Base-by-base conservation (phyloP, 2,329 filamentous ascomycete genomes). In the Aspergillus intermedius region DNA sequence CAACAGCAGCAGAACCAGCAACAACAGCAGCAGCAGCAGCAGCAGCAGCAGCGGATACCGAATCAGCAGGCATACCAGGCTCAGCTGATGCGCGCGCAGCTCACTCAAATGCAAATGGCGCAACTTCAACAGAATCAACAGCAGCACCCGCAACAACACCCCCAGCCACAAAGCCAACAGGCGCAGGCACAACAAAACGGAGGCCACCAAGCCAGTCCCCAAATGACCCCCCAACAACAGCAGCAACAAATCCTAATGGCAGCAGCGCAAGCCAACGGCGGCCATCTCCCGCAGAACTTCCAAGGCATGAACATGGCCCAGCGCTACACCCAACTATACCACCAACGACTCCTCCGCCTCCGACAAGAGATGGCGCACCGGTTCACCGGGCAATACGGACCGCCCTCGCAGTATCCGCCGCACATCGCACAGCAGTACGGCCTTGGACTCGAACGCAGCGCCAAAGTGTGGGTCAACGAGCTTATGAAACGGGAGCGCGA, bases 221-320 rank as follows among this genome's bases (percentile, higher is more conserved):
- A 67, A 46, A 57, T 68, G 60, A 66, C 62, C 12, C 49, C 63
- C 19, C 65, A 68, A 35, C 64, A 64, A 45, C 61, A 68, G 40
- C 64, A 68, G 37, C 65, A 67, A 28, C 64, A 66, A 49, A 65
- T 69, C 56, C 50, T 70, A 49, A 60, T 71, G 56, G 66, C 65
- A 19, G 66, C 67, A 28, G 66, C 67, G 17, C 68, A 70, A 55
- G 63, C 65, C 35, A 70, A 69, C 46, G 65, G 66, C 45, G 66
- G 62, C 2, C 66, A 65, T 44, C 49, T 65, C 7, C 60, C 60
- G 12, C 63, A 62, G 41, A 68, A 62, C 23, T 53, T 64, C 40
- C 64, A 64, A 42, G 55, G 55, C 8, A 45, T 50, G 13, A 63
- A 59, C 34, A 58, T 61, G 46, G 58, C 61, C 2, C 63, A 64